Evolutionary conservation across 192 early-diverging fungal genomes (phyloP), one percentile per base, ranked within the genome.

Genomic region (Umbelopsis isabellina): DNA sequence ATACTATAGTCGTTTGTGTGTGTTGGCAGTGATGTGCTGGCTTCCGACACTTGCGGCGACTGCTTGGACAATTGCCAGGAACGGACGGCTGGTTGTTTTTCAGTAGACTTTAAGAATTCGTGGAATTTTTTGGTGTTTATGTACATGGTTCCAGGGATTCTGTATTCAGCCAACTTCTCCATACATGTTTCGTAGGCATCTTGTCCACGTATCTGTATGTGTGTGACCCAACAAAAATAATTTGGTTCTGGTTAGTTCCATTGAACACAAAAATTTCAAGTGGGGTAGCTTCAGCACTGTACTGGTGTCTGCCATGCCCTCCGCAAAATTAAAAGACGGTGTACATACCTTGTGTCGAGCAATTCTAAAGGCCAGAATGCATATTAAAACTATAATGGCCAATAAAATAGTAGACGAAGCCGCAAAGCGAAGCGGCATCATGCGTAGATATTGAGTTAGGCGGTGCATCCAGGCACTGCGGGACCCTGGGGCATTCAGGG

Each of bases 51-150:
- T 4, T 25, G 25, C 6, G 55, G 18, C 30, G 55, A 61, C 12
- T 61, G 27, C 33, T 61, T 61, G 2, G 55, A 61, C 30, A 61
- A 35, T 16, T 61, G 55, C 67, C 67, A 41, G 35, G 37, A 21
- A 37, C 33, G 67, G 41, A 37, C 49, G 21, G 47, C 22, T 2
- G 48, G 67, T 50, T 46, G 46, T 30, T 21, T 69, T 37, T 69
- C 45, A 25, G 45, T 30, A 50, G 67, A 20, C 67, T 52, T 51
- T 37, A 41, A 69, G 47, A 69, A 69, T 33, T 46, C 51, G 27
- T 49, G 67, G 37, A 69, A 51, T 47, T 69, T 69, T 48, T 69
- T 69, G 41, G 67, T 49, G 67, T 69, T 69, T 41, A 69, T 47
- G 67, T 49, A 69, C 41, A 69, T 48, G 5, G 47, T 51, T 46